phyloP scores from a whole-genome alignment of 2,329 filamentous ascomycete species.

The Trichoderma koningii region DNA sequence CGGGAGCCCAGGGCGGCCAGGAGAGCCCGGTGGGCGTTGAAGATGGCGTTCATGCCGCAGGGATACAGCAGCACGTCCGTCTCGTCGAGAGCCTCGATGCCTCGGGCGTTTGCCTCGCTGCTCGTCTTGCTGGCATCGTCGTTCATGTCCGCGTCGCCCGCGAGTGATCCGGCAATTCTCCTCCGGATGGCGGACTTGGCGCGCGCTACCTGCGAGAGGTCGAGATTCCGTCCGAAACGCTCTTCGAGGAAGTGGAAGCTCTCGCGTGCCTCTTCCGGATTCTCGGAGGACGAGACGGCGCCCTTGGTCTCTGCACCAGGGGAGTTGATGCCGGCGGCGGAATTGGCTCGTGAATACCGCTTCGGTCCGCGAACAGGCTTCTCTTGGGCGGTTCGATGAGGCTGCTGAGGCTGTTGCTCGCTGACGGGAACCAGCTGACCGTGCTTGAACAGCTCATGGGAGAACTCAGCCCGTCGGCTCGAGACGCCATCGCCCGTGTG shows the following conservation, averaged over 20 bases:
- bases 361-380: slow-evolving; percentile 69
- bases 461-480: slow-evolving; percentile 89
- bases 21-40: slow-evolving; percentile 77
- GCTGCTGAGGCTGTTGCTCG: slow-evolving; percentile 33
- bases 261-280: slow-evolving; percentile 57
- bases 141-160: slow-evolving; percentile 63
- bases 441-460: slow-evolving; percentile 71
- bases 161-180: slow-evolving; percentile 84
- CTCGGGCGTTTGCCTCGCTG: slow-evolving; percentile 50
- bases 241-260: slow-evolving; percentile 85
- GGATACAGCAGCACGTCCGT: slow-evolving; percentile 88
- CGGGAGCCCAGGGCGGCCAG: slow-evolving; percentile 62
- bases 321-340: slow-evolving; percentile 34
- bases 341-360: slow-evolving; percentile 69
- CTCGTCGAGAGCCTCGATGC: slow-evolving; percentile 69
- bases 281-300: slow-evolving; percentile 27
- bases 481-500: slow-evolving; percentile 92
- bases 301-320: slow-evolving; percentile 15
- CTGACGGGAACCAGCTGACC: slow-evolving; percentile 53
- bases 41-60: slow-evolving; percentile 94
- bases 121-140: slow-evolving; percentile 29
- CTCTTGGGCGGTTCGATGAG: slow-evolving; percentile 31
- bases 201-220: slow-evolving; percentile 73
- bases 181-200: slow-evolving; percentile 84
- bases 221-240: slow-evolving; percentile 88